These are phyloP conservation scores for Dendrobium officinale DNA, from an alignment of 106 monocot species.

Conservation along the genomic window DNA sequence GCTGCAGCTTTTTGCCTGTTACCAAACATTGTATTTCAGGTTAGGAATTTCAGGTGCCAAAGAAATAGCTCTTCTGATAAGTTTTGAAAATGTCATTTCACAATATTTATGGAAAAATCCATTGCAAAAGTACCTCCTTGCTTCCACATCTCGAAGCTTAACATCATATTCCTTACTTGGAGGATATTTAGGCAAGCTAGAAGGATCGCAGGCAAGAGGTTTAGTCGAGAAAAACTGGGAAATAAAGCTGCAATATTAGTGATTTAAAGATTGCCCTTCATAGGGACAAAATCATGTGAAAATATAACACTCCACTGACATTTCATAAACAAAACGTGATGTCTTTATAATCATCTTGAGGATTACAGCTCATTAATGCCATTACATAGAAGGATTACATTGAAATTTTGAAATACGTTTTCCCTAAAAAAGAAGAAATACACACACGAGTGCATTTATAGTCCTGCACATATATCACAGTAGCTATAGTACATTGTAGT, in stretches of 20 bases:
- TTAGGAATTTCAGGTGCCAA: neutral
- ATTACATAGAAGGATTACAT: neutral
- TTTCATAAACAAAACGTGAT: neutral
- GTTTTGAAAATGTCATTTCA: neutral
- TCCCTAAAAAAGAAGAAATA: too few relatives aligned
- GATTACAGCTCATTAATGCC: neutral
- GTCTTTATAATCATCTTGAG: neutral
- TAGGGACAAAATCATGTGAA: neutral
- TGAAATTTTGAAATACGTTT: neutral
- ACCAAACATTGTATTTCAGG: neutral
- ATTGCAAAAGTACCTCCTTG: conserved; percentile 37
- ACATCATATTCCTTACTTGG: conserved; percentile 83
- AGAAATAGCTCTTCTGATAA: neutral
- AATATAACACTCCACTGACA: neutral
- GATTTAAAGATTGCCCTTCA: neutral
- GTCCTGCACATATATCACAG: neutral
- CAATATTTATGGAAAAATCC: neutral
- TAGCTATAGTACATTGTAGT: neutral
- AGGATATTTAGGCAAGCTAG: conserved; percentile 71
- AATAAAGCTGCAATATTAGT: neutral
- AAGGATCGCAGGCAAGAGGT: conserved; percentile 46
- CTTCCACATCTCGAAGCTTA: conserved; percentile 52
- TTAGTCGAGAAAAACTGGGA: conserved; percentile 45
- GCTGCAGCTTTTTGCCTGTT: conserved; percentile 42
- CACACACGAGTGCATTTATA: neutral